These are phyloP conservation scores for Pseudopediastrum boryanum DNA, from an alignment of 139 green algal species.

Conservation along the genomic window DNA sequence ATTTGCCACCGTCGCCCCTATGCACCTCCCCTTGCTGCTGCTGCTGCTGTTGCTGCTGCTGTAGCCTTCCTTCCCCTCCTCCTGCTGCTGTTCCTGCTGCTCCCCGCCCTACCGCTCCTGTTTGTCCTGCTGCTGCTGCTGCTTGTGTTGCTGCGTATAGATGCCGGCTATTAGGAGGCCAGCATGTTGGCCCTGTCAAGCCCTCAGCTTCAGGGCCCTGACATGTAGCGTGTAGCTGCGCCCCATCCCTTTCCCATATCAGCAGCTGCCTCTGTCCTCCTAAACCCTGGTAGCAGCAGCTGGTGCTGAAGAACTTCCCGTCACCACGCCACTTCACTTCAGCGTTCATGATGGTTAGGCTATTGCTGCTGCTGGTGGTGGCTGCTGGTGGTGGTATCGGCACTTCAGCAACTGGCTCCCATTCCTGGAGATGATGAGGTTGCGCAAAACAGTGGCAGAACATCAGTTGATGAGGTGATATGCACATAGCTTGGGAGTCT, in stretches of 20 bases:
- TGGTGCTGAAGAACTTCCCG: constrained; percentile 66
- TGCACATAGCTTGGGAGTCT: neutral
- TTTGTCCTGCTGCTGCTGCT: neutral
- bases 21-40: neutral
- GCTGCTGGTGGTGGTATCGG: constrained; percentile 11
- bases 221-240: constrained; percentile 64
- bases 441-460: neutral
- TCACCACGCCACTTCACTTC: constrained; percentile 83
- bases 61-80: neutral
- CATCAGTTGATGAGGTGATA: neutral
- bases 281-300: neutral
- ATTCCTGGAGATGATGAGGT: constrained; percentile 35
- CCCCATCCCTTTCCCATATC: constrained; percentile 73
- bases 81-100: neutral
- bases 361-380: constrained; percentile 21
- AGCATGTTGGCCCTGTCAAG: constrained; percentile 67
- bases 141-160: constrained; percentile 58
- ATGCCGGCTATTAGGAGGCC: constrained; percentile 90
- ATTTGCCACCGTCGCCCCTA: neutral
- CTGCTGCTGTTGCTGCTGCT: constrained; percentile 7
- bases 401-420: constrained; percentile 47
- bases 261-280: constrained; percentile 17
- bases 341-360: constrained; percentile 8
- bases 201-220: constrained; percentile 50
- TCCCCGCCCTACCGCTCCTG: constrained; percentile 4